Conservation (phyloP, 2,329 filamentous ascomycete species). For the Aspergillaceae sp. region DNA sequence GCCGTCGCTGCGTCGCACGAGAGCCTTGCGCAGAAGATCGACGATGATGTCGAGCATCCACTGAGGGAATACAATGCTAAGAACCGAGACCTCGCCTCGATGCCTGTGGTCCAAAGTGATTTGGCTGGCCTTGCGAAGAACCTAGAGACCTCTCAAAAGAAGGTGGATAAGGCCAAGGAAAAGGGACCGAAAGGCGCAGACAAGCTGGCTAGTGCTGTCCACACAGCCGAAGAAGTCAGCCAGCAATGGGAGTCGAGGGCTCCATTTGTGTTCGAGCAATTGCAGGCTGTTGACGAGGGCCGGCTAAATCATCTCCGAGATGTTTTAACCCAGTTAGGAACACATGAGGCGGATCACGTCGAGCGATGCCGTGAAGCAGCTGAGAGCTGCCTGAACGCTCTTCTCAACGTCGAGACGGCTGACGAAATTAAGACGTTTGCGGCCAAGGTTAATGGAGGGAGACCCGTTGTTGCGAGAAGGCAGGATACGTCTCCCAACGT, state of each 20-base stretch:
- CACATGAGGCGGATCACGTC: conserved; percentile 80
- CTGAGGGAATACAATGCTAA: conserved; percentile 65
- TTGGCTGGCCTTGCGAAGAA: conserved; percentile 73
- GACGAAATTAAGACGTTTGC: conserved; percentile 63
- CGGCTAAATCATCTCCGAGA: conserved; percentile 85
- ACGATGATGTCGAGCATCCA: conserved; percentile 77
- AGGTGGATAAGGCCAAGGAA: conserved; percentile 70
- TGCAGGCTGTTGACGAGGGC: conserved; percentile 84
- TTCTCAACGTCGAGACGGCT: conserved; percentile 78
- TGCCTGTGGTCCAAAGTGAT: conserved; percentile 74
- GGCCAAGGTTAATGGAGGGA: conserved; percentile 30
- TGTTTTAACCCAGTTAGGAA: conserved; percentile 83
- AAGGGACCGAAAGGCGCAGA: conserved; percentile 65
- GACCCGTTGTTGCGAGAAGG: conserved; percentile 20
- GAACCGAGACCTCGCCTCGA: conserved; percentile 67
- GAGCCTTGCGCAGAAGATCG: conserved; percentile 69
- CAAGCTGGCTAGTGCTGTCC: conserved; percentile 66
- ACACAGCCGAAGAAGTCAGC: conserved; percentile 66
- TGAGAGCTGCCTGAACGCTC: conserved; percentile 68
- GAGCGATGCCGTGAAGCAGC: conserved; percentile 66
- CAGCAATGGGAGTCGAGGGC: conserved; percentile 90
- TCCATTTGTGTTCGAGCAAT: conserved; percentile 85
- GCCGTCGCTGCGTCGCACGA: conserved; percentile 76
- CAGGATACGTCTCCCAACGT: conserved; percentile 18
- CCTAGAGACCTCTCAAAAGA: conserved; percentile 73